Percentiles rank a stretch among this genome's conserved stretches.
These are phyloP conservation scores for Pholiota conissans DNA, from an alignment of 768 basidiomycete genomes.

Conservation along the genomic window DNA sequence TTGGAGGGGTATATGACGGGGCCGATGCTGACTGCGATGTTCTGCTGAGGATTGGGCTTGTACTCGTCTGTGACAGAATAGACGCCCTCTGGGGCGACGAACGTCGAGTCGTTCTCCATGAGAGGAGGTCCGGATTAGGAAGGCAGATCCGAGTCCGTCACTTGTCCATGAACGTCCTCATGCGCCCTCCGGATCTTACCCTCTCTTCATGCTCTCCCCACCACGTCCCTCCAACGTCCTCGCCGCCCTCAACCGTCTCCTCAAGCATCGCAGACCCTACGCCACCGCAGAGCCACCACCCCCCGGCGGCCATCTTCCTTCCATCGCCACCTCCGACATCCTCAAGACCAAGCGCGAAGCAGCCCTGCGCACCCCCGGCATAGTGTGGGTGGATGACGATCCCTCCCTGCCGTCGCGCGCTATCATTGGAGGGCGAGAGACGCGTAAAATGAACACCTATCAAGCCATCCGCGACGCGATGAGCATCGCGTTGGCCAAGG, in stretches of 20 bases:
- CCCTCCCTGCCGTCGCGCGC: slow-evolving; percentile 37
- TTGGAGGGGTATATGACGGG: slow-evolving; percentile 55
- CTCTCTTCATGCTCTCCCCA: slow-evolving; percentile 30
- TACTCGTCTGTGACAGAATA: slow-evolving; percentile 88
- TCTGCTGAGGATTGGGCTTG: slow-evolving; percentile 56
- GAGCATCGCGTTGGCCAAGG: slow-evolving; percentile 82
- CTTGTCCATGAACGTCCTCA: slow-evolving; percentile 15
- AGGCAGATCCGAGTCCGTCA: slow-evolving; percentile 11
- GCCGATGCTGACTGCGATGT: slow-evolving; percentile 37
- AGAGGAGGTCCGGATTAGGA: slow-evolving; percentile 19
- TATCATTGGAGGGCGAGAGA: slow-evolving; percentile 75
- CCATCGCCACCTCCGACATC: slow-evolving; percentile 67
- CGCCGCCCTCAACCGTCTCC: slow-evolving; percentile 19
- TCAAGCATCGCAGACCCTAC: slow-evolving; percentile 43
- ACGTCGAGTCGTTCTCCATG: slow-evolving; percentile 84
- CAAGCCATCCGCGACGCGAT: slow-evolving; percentile 92
- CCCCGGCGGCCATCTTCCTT: slow-evolving; percentile 75
- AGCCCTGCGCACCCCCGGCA: slow-evolving; percentile 70
- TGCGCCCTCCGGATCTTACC: slow-evolving; percentile 42
- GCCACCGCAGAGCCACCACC: slow-evolving; percentile 69
- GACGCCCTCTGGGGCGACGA: slow-evolving; percentile 88
- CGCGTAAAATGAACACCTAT: slow-evolving; percentile 94
- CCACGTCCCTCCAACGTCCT: slow-evolving; percentile 19
- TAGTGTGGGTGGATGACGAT: slow-evolving; percentile 71
- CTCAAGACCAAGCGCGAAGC: slow-evolving; percentile 66